A percentile compares a stretch with the other conserved stretches of the same genome.
Conservation (phyloP, 108 stramenopile species). For the Nitzschia sp. region DNA sequence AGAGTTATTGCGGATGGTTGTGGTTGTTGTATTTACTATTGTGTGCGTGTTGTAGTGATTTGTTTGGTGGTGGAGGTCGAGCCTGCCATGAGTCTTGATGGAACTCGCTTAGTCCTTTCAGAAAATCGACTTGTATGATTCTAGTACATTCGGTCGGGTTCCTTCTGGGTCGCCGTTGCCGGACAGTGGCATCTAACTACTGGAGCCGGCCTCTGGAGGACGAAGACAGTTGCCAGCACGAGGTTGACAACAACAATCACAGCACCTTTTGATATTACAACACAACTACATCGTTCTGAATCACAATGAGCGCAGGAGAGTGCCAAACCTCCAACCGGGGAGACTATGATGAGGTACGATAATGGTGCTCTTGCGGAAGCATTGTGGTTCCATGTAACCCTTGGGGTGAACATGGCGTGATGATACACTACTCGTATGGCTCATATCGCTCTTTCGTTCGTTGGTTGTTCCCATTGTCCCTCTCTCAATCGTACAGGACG, state of each 20-base stretch:
- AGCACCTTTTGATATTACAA: not conserved
- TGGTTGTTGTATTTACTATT: not conserved
- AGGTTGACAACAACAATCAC: not conserved
- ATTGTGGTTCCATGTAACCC: too few species aligned
- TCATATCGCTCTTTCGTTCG: not conserved
- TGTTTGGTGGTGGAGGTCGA: too few species aligned
- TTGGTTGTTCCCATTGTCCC: not conserved
- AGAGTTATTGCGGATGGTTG: not conserved
- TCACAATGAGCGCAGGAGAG: constrained; percentile 63
- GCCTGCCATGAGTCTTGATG: not conserved
- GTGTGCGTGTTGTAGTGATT: too few species aligned
- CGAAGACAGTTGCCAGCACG: not conserved
- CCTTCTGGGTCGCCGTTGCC: not conserved
- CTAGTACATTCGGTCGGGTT: not conserved
- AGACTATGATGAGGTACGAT: constrained; percentile 78
- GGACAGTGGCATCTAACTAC: not conserved
- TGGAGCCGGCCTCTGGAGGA: not conserved
- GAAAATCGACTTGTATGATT: not conserved
- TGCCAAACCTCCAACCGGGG: constrained; percentile 82
- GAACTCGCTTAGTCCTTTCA: not conserved
- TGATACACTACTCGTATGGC: too few species aligned
- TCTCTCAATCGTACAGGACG: constrained; percentile 41
- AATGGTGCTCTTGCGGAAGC: not conserved
- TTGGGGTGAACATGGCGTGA: too few species aligned
- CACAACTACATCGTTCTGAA: not conserved